phyloP scores from a whole-genome alignment of 2,329 filamentous ascomycete species.

The Aspergillus clavatus region DNA sequence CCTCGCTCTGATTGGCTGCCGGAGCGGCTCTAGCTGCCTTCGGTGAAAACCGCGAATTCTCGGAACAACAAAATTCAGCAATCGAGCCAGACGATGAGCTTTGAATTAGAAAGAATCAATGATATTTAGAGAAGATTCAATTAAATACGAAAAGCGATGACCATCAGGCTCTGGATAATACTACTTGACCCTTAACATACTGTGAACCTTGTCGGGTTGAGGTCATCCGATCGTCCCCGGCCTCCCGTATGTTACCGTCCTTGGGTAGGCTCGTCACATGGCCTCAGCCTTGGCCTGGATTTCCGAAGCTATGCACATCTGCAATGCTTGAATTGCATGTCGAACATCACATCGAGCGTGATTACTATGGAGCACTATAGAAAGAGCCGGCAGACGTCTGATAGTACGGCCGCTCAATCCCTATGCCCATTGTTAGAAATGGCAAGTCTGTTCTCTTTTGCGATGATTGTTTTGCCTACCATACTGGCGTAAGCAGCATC shows the following conservation, averaged over 20 bases:
- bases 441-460: constrained; percentile 7
- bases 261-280: constrained; percentile 2
- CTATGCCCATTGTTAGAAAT: constrained; percentile 10
- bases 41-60: constrained; percentile 37
- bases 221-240: not conserved
- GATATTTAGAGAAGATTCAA: not conserved
- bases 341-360: constrained; percentile 30
- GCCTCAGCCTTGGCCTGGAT: constrained; percentile 16
- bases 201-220: too few relatives aligned
- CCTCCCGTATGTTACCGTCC: constrained; percentile 2
- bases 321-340: constrained; percentile 37
- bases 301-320: constrained; percentile 33
- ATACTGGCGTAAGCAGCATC: constrained; percentile 25
- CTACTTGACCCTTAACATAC: too few relatives aligned
- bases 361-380: constrained; percentile 39
- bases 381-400: constrained; percentile 38
- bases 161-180: too few relatives aligned
- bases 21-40: constrained; percentile 24
- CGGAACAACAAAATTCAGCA: constrained; percentile 25
- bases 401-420: constrained; percentile 42
- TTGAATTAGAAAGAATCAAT: not conserved
- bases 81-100: constrained; percentile 1
- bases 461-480: constrained; percentile 18
- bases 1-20: constrained; percentile 34
- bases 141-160: not conserved